Conservation (phyloP, 306 rosid species). For the Cucurbita ficifolia region DNA sequence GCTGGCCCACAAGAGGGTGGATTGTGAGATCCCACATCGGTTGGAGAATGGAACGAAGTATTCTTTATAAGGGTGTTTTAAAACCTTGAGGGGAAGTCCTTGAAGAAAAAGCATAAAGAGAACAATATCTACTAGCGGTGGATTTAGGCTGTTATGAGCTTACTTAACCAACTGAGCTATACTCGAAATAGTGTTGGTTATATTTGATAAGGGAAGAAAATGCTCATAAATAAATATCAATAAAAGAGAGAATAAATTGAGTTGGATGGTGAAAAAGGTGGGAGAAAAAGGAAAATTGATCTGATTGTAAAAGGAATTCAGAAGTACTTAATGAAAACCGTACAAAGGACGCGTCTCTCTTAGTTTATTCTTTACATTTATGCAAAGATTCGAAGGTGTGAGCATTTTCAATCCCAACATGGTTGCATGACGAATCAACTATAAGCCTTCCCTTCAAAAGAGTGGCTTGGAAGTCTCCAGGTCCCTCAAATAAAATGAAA, state of each 20-base stretch:
- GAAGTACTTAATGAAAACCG: slow-evolving; percentile 22
- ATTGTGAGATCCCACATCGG: too few species aligned
- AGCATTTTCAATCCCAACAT: slow-evolving; percentile 1
- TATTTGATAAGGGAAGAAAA: too few species aligned
- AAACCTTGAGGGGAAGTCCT: too few species aligned
- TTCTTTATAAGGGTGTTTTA: too few species aligned
- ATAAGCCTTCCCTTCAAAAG: not conserved
- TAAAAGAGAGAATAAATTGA: not conserved
- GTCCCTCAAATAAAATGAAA: not conserved
- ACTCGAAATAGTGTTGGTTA: too few species aligned
- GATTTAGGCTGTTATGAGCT: too few species aligned
- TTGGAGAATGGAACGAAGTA: too few species aligned
- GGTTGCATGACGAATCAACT: not conserved
- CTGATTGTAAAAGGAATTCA: not conserved
- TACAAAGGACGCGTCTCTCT: slow-evolving; percentile 37
- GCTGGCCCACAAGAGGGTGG: too few species aligned
- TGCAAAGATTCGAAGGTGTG: slow-evolving; percentile 34
- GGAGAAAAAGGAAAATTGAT: not conserved
- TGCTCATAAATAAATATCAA: too few species aligned
- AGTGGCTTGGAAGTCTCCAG: slow-evolving; percentile 7
- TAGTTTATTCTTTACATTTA: slow-evolving; percentile 17
- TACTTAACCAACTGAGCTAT: too few species aligned
- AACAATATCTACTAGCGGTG: too few species aligned
- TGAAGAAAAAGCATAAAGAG: too few species aligned
- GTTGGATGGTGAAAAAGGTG: slow-evolving; percentile 7